Evolutionary conservation across 305 asterid species (phyloP).

Genomic region (Ruellia speciosa): DNA sequence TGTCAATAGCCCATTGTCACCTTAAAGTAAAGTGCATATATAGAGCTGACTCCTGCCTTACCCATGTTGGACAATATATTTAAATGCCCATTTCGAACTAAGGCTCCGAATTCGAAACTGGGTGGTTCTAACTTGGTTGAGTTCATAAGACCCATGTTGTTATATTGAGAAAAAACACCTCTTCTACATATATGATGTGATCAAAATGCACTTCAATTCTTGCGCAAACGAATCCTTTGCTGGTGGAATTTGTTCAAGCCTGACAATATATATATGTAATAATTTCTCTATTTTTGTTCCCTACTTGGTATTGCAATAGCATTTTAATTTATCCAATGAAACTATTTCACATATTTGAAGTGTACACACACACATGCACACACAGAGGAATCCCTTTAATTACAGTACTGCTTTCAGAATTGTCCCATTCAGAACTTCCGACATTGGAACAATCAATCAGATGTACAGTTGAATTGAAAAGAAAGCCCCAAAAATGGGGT

Average conservation of each 20-base stretch:
- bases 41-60: conserved; percentile 28
- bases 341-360: no score
- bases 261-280: background rate
- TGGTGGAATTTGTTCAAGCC: background rate
- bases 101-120: background rate
- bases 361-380: no score
- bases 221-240: background rate
- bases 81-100: no score
- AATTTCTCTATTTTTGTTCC: background rate
- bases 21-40: conserved; percentile 25
- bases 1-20: conserved; percentile 42
- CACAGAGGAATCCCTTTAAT: no score
- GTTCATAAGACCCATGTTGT: background rate
- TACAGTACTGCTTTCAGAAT: no score
- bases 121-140: background rate
- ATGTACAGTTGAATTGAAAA: background rate
- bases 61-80: background rate
- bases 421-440: no score
- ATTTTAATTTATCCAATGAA: no score
- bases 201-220: background rate
- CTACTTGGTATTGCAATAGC: no score
- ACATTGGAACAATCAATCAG: no score
- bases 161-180: no score
- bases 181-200: background rate
- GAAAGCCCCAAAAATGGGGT: background rate